Conservation (phyloP, 1,284 basidiomycete genomes). For the Cutaneotrichosporon sp. region DNA sequence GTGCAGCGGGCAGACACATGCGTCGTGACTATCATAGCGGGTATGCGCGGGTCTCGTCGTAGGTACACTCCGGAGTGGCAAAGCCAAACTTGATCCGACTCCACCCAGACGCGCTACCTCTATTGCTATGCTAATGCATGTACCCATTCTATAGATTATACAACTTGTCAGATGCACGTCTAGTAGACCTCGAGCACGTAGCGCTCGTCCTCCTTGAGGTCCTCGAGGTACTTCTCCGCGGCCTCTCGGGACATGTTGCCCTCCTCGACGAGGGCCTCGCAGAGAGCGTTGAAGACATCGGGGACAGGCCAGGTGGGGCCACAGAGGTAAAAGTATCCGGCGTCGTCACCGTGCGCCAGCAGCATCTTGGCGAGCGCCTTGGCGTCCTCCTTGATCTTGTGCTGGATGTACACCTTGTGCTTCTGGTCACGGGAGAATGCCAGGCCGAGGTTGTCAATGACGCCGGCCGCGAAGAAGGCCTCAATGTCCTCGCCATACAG, state of each 20-base stretch:
- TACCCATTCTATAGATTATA: neutral
- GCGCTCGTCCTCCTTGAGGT: conserved; percentile 92
- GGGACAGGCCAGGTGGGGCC: conserved; percentile 98
- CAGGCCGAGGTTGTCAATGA: conserved; percentile 82
- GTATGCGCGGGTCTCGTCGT: too few species aligned
- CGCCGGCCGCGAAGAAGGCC: conserved; percentile 65
- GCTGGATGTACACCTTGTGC: conserved; percentile 95
- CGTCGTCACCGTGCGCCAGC: conserved; percentile 52
- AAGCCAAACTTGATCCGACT: too few species aligned
- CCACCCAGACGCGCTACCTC: too few species aligned
- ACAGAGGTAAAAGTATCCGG: conserved; percentile 91
- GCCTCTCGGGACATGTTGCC: conserved; percentile 61
- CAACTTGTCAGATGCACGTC: conserved; percentile 1
- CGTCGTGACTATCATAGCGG: too few species aligned
- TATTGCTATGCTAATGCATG: neutral
- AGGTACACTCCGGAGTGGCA: too few species aligned
- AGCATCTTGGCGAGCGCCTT: conserved; percentile 62
- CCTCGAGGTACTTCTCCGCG: conserved; percentile 80
- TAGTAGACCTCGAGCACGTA: conserved; percentile 85
- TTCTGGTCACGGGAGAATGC: conserved; percentile 93
- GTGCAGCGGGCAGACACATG: too few species aligned
- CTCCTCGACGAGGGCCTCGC: conserved; percentile 68
- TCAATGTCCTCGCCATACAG: conserved; percentile 66
- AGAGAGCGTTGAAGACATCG: conserved; percentile 89
- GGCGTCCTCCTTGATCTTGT: conserved; percentile 92